These are phyloP conservation scores for Mycotypha africana DNA, from an alignment of 371 early-diverging fungal species.

Conservation along the genomic window DNA sequence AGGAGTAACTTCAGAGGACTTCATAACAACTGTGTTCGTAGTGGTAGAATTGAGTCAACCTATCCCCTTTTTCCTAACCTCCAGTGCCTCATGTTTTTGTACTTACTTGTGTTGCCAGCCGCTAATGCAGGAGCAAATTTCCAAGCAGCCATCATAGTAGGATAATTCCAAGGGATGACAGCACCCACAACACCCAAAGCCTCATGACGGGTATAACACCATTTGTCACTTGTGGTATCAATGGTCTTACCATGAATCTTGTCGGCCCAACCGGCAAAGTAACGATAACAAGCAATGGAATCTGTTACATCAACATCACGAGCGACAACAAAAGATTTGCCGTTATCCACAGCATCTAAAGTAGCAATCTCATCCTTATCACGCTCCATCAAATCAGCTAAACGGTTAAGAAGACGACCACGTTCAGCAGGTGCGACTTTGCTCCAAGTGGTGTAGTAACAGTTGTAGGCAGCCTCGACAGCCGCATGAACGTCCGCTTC, in stretches of 20 bases:
- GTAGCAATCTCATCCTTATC: conserved; percentile 67
- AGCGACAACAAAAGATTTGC: conserved; percentile 72
- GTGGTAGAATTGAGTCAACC: too few species aligned
- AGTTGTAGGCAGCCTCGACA: conserved; percentile 65
- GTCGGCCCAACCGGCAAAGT: conserved; percentile 77
- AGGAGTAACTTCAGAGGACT: conserved; percentile 52
- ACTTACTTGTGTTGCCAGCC: conserved; percentile 56
- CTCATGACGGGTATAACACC: conserved; percentile 71
- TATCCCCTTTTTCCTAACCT: too few species aligned
- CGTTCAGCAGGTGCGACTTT: conserved; percentile 52
- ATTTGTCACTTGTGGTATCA: conserved; percentile 53
- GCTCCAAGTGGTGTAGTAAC: conserved; percentile 65
- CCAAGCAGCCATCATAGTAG: conserved; percentile 76
- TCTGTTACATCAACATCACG: conserved; percentile 59
- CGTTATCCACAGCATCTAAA: conserved; percentile 81
- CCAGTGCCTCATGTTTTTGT: too few species aligned
- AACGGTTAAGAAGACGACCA: conserved; percentile 39
- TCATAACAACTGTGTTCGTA: conserved; percentile 21
- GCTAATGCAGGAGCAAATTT: conserved; percentile 87
- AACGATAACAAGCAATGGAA: conserved; percentile 65
- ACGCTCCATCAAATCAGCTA: conserved; percentile 73
- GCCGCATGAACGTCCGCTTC: conserved; percentile 73
- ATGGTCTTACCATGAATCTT: conserved; percentile 28
- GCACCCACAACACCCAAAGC: conserved; percentile 79
- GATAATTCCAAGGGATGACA: conserved; percentile 54